Evolutionary conservation across 1,284 basidiomycete species (phyloP).

Genomic region (Golubevia sp.): DNA sequence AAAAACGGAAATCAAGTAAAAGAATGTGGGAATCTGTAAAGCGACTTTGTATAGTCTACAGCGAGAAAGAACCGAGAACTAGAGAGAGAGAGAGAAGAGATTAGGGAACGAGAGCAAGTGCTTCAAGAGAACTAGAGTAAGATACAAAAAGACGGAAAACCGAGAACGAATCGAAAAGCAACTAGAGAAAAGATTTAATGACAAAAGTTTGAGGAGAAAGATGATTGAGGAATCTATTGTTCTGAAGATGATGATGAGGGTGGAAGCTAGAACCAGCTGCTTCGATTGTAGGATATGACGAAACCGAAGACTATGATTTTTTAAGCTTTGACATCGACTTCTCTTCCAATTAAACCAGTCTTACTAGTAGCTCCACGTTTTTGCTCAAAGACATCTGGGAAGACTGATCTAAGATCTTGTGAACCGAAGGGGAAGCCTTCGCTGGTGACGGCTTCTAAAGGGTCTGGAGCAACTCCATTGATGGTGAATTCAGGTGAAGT

Average conservation of each 20-base stretch:
- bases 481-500: constrained; percentile 28
- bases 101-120: neutral
- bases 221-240: too few species aligned
- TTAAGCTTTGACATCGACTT: neutral
- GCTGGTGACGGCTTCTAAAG: neutral
- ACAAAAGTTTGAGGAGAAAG: too few species aligned
- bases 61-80: too few species aligned
- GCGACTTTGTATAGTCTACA: too few species aligned
- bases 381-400: too few species aligned
- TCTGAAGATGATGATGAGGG: neutral
- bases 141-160: neutral
- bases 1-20: too few species aligned
- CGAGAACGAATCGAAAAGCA: too few species aligned
- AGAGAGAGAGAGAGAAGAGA: neutral
- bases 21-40: too few species aligned
- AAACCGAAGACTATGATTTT: neutral
- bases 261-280: neutral
- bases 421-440: too few species aligned
- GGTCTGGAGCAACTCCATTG: constrained; percentile 1
- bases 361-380: neutral
- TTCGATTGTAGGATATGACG: neutral
- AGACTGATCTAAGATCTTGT: neutral
- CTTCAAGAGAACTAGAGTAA: too few species aligned
- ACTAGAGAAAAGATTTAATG: too few species aligned
- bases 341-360: neutral